These are phyloP conservation scores for Limtongia smithiae DNA, from an alignment of 805 yeast species.

Conservation along the genomic window DNA sequence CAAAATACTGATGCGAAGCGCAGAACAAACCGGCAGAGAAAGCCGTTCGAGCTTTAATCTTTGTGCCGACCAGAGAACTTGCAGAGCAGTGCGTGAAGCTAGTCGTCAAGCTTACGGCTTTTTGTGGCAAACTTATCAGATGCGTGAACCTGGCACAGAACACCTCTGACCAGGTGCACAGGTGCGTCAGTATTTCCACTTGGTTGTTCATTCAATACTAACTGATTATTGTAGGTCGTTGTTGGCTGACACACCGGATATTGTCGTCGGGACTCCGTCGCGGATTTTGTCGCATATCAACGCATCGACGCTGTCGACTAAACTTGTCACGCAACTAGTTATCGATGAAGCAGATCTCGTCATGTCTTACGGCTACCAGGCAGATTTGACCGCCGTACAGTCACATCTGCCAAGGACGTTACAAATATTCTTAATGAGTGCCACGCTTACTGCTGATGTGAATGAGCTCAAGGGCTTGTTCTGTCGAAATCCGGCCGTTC, in stretches of 20 bases:
- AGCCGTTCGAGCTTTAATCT: conserved; percentile 56
- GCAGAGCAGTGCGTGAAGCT: conserved; percentile 79
- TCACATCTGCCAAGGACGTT: conserved; percentile 67
- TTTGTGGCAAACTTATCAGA: conserved; percentile 63
- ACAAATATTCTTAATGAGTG: conserved; percentile 94
- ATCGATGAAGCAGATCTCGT: conserved; percentile 95
- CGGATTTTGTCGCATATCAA: conserved; percentile 54
- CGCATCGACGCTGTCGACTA: conserved; percentile 47
- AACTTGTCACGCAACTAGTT: conserved; percentile 62
- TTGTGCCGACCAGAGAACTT: conserved; percentile 92
- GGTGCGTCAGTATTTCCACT: conserved; percentile 5
- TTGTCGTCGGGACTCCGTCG: conserved; percentile 84
- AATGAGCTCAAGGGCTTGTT: conserved; percentile 69
- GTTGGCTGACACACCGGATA: conserved; percentile 70
- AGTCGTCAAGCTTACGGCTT: conserved; percentile 61
- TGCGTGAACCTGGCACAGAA: conserved; percentile 64
- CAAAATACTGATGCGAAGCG: background rate
- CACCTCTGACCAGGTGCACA: conserved; percentile 65
- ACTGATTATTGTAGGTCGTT: conserved; percentile 45
- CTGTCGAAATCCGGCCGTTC: conserved; percentile 63
- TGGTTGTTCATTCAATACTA: background rate
- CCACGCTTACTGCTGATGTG: conserved; percentile 86
- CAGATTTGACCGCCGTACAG: conserved; percentile 69
- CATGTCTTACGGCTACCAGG: conserved; percentile 83
- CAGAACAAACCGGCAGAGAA: conserved; percentile 29